Conservation (phyloP, 176 grass and related monocot species). For the Guadua angustifolia region DNA sequence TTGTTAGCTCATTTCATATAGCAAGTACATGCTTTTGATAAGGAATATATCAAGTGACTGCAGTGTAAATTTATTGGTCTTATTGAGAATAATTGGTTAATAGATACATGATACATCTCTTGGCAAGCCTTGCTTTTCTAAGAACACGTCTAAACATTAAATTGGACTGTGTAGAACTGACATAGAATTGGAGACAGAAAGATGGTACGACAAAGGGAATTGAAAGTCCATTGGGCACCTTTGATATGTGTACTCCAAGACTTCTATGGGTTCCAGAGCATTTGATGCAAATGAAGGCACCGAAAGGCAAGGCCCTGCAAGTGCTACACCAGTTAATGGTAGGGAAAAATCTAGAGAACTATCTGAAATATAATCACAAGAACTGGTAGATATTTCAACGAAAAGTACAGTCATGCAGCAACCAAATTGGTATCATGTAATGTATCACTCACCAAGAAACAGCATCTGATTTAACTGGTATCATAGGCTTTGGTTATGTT, state of each 20-base stretch:
- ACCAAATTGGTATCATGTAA: background rate
- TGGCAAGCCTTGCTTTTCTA: background rate
- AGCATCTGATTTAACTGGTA: background rate
- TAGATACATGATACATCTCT: background rate
- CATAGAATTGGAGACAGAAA: background rate
- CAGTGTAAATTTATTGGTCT: background rate
- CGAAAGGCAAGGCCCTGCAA: slow-evolving; percentile 74
- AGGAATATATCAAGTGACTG: background rate
- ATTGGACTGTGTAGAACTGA: background rate
- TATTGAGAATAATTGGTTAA: background rate
- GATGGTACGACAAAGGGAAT: background rate
- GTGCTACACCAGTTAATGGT: slow-evolving; percentile 24
- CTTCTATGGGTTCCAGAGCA: slow-evolving; percentile 95
- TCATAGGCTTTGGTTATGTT: background rate
- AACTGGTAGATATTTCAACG: background rate
- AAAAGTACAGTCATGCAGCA: background rate
- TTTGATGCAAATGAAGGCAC: slow-evolving; percentile 94
- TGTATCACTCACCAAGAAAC: background rate
- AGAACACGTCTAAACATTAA: background rate
- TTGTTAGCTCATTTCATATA: background rate
- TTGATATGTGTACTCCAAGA: slow-evolving; percentile 96
- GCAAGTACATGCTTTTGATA: slow-evolving; percentile 4
- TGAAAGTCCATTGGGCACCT: slow-evolving; percentile 33
- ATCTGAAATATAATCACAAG: background rate
- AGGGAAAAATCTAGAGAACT: background rate